Base-by-base conservation (phyloP, 1,284 basidiomycete species). In the Cutaneotrichosporon arboriforme region DNA sequence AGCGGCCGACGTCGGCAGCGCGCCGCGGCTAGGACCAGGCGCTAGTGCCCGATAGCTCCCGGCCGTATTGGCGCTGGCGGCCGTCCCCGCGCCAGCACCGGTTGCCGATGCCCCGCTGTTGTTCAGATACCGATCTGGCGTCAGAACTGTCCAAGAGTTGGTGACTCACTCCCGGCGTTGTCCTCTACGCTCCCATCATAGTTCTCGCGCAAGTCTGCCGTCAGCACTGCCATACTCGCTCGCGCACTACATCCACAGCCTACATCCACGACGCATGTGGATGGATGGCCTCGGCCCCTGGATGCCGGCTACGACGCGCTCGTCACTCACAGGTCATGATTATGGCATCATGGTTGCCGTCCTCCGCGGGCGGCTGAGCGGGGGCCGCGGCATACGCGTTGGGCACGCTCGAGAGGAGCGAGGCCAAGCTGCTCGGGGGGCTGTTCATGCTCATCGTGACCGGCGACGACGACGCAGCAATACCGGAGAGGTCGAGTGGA, bases 291-390 rank as follows among this genome's bases (percentile, higher is more conserved):
- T 5, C 5, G 26, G 26, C 26, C n/a, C n/a, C n/a, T n/a, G n/a
- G n/a, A n/a, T n/a, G n/a, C n/a, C n/a, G n/a, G n/a, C n/a, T n/a
- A 31, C 26, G 26, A 10, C 26, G 26, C 26, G 7, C 14, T 40
- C 4, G 8, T 23, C 22, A 60, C 58, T 50, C 47, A 60, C 58
- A 60, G 14, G 42, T 54, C 35, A 60, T 52, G 39, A 60, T 48
- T 13, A 51, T 55, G 2, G 48, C 52, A 8, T 39, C 50, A 33
- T 45, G n/a, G 49, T 42, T 14, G 18, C 41, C 46, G 20, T 54
- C 52, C n/a, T 49, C 52, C 4, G 46, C 37, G 3, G 38, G 45
- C 31, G 42, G 36, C 46, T 40, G 17, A 14, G 40, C 26, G 2
- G 40, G 18, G 12, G 37, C 20, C 34, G 21, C 39, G 12, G 21